phyloP scores from a whole-genome alignment of 164 flowering plant genomes.

The Chimonanthus salicifolius region DNA sequence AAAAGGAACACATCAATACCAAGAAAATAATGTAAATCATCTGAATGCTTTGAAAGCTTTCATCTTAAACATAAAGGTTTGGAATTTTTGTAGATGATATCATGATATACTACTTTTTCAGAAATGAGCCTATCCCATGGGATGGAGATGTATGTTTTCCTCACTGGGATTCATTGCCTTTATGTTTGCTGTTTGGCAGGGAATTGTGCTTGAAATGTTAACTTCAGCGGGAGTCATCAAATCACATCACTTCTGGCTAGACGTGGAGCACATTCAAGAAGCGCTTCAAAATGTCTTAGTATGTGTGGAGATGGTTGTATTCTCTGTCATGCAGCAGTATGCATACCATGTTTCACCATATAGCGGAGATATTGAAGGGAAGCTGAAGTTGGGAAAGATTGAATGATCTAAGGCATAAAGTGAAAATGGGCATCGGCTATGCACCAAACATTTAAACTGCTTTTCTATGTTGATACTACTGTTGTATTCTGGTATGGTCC shows the following conservation, averaged over 20 bases:
- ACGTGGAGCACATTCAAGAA: conserved; percentile 78
- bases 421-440: not conserved
- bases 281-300: conserved; percentile 78
- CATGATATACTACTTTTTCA: too few species aligned
- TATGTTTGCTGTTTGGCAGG: conserved; percentile 39
- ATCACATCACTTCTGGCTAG: conserved; percentile 87
- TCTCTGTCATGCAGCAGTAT: conserved; percentile 86
- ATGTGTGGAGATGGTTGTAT: conserved; percentile 82
- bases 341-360: conserved; percentile 83
- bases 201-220: conserved; percentile 61
- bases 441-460: not conserved
- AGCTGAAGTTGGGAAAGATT: conserved; percentile 36
- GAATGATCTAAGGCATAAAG: conserved; percentile 1
- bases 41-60: too few species aligned
- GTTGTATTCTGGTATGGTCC: not conserved
- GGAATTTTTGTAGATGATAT: too few species aligned
- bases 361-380: conserved; percentile 62
- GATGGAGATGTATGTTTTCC: not conserved
- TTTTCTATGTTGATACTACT: not conserved
- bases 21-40: too few species aligned
- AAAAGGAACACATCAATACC: too few species aligned
- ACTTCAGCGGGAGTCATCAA: conserved; percentile 54
- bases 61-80: too few species aligned
- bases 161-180: not conserved
- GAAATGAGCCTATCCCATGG: not conserved